Base-by-base conservation (phyloP, 371 early-diverging fungal genomes). In the Mucor mucedo region DNA sequence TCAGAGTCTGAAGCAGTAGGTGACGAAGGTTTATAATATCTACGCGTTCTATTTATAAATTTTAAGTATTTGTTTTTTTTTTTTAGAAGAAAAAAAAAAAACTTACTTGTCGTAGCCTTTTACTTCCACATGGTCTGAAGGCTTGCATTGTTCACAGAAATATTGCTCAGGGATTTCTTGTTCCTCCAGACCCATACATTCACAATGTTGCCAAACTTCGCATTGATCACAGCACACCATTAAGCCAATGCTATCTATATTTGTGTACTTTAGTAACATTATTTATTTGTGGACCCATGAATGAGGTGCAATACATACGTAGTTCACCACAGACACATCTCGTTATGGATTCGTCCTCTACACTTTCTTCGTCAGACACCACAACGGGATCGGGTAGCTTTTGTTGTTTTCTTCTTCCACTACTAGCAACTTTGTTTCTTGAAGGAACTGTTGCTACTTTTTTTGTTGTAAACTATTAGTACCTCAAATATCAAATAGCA, bases 181-280 rank as follows among this genome's bases (percentile, higher is more conserved):
- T 55, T 84, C 77, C 28, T 84, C 83, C 41, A 94, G 77, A 21
- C 89, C 88, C 72, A 94, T 89, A 69, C 95, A 94, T 42, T 86
- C 85, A 60, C 89, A 89, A 70, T 94, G 95, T 69, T 94, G 95
- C 95, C 95, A 94, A 16, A 93, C 93, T 66, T 87, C 82, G 70
- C 95, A 95, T 8, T 84, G 78, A 59, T 95, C 94, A 76, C 95
- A 95, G 72, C 93, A 91, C 29, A 95, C 89, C 93, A 93, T 94
- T 53, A 88, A 79, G 47, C 90, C 93, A 33, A 82, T 78, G 69
- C 87, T 73, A 41, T 77, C 77, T 77, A 55, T 32, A 58, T 42
- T n/a, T 30, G 28, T 11, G 13, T 21, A 21, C 21, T 21, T 21
- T 21, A 50, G 30, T 50, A 28, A 49, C 32, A 53, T 52, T 8